Percentiles rank a stretch among this genome's conserved stretches.
These are phyloP conservation scores for Posidonia oceanica DNA, from an alignment of 116 monocot species.

Conservation along the genomic window DNA sequence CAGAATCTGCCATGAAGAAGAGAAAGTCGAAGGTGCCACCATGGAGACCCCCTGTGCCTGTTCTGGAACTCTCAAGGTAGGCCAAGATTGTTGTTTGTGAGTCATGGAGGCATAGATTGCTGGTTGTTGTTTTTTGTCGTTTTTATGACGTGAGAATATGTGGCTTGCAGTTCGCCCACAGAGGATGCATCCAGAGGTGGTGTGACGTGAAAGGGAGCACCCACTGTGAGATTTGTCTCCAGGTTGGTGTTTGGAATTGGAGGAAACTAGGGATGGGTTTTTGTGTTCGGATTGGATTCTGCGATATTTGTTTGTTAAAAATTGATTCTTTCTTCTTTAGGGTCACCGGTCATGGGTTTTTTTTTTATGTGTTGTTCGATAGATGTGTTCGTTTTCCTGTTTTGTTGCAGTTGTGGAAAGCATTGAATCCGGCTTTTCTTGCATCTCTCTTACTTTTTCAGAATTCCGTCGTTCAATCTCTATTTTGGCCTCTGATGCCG, in stretches of 20 bases:
- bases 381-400: too few relatives aligned
- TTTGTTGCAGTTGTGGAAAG: too few relatives aligned
- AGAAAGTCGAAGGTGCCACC: conserved; percentile 2
- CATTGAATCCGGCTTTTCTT: too few relatives aligned
- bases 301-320: neutral
- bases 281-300: neutral
- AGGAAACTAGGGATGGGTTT: neutral
- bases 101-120: too few relatives aligned
- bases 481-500: too few relatives aligned
- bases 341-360: neutral
- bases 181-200: conserved; percentile 94
- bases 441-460: too few relatives aligned
- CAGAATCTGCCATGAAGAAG: conserved; percentile 25
- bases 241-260: conserved; percentile 24
- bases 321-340: neutral
- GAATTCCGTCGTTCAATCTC: too few relatives aligned
- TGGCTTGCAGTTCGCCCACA: conserved; percentile 68
- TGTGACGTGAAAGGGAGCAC: conserved; percentile 92
- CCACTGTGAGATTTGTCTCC: conserved; percentile 85
- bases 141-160: neutral
- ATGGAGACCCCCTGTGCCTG: conserved; percentile 28
- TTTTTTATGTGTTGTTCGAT: neutral
- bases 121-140: neutral
- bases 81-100: neutral
- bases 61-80: conserved; percentile 27